phyloP scores from a whole-genome alignment of 345 rosid genomes.

The Luvunga scandens region DNA sequence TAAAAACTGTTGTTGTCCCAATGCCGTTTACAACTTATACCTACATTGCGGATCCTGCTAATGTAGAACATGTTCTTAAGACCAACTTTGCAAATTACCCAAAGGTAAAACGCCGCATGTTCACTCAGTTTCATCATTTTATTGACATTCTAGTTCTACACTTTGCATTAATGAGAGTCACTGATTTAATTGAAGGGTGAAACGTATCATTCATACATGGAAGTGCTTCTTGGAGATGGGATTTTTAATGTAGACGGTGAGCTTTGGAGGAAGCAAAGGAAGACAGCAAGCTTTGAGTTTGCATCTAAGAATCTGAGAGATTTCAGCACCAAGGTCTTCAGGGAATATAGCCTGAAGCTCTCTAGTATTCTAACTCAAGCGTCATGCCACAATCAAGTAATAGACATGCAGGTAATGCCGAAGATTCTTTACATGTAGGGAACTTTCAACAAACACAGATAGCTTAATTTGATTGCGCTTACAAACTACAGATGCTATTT shows the following conservation, averaged over 20 bases:
- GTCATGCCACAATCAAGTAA: constrained; percentile 46
- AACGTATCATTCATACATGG: constrained; percentile 90
- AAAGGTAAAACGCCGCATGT: constrained; percentile 45
- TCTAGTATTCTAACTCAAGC: constrained; percentile 58
- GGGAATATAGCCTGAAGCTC: constrained; percentile 81
- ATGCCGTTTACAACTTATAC: constrained; percentile 89
- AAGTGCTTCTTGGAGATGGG: constrained; percentile 87
- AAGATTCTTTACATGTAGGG: background rate
- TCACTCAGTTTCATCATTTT: background rate
- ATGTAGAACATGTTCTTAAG: constrained; percentile 87
- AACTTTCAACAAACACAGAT: background rate
- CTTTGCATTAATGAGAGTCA: background rate
- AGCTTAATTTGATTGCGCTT: background rate
- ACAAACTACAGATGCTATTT: background rate
- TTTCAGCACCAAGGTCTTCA: constrained; percentile 80
- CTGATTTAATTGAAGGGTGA: constrained; percentile 57
- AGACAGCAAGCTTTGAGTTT: constrained; percentile 93
- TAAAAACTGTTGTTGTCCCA: constrained; percentile 74
- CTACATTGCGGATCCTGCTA: constrained; percentile 90
- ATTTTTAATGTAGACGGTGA: constrained; percentile 92
- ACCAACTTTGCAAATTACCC: constrained; percentile 84
- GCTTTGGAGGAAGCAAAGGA: constrained; percentile 87
- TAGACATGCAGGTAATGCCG: constrained; percentile 74
- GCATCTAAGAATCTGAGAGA: constrained; percentile 95
- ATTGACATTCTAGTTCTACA: background rate